phyloP scores from a whole-genome alignment of 139 green algal genomes.

The Volvox reticuliferus region DNA sequence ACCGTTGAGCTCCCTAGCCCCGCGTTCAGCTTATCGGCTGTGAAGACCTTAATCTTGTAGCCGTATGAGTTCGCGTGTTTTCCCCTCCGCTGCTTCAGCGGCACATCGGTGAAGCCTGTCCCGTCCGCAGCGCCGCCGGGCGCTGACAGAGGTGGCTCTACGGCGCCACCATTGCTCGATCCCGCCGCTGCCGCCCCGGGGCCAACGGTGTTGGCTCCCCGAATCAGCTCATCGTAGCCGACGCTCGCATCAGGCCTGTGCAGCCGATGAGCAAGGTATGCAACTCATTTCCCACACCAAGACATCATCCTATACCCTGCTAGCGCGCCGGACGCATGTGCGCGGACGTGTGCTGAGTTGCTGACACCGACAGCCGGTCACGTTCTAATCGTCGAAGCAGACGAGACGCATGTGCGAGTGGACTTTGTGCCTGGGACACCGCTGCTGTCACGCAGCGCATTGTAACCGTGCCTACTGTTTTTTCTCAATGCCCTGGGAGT shows the following conservation, averaged over 20 bases:
- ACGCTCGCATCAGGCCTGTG: constrained; percentile 26
- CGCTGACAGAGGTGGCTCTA: not conserved
- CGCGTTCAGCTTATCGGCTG: constrained; percentile 47
- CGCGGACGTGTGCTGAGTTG: too few relatives aligned
- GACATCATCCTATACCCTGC: too few relatives aligned
- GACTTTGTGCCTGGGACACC: too few relatives aligned
- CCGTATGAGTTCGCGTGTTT: constrained; percentile 8
- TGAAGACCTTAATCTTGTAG: constrained; percentile 61
- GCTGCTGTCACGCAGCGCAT: too few relatives aligned
- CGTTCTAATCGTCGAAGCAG: too few relatives aligned
- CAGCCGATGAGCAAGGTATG: not conserved
- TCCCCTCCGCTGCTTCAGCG: constrained; percentile 20
- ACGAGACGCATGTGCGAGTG: too few relatives aligned
- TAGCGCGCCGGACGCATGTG: too few relatives aligned
- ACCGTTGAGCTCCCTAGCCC: constrained; percentile 51
- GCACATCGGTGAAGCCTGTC: constrained; percentile 45
- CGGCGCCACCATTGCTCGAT: not conserved
- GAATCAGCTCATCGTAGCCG: constrained; percentile 7
- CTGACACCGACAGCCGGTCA: too few relatives aligned
- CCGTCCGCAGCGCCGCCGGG: not conserved
- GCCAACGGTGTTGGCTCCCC: not conserved
- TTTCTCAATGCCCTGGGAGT: too few relatives aligned
- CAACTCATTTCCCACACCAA: too few relatives aligned
- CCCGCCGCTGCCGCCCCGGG: not conserved
- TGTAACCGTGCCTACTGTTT: too few relatives aligned